Evolutionary conservation across 805 yeast species (phyloP).

Genomic region (Candida ipomoeae): DNA sequence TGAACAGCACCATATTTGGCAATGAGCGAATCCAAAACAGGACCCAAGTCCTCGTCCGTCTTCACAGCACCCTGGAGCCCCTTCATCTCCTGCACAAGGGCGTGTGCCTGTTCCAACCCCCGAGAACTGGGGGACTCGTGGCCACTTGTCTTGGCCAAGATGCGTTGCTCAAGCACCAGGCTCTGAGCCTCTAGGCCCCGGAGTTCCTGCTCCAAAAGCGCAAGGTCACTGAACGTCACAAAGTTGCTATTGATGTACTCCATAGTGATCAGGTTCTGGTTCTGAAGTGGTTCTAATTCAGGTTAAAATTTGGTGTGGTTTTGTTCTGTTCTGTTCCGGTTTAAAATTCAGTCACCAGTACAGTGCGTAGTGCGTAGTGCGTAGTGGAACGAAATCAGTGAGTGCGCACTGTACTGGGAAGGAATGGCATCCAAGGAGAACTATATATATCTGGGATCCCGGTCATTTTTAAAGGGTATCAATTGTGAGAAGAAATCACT

Average conservation of each 20-base stretch:
- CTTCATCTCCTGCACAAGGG: not conserved
- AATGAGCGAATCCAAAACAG: not conserved
- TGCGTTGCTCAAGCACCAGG: not conserved
- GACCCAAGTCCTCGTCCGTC: not conserved
- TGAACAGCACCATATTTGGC: not conserved
- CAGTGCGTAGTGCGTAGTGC: no score
- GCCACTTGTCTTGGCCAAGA: not conserved
- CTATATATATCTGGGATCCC: no score
- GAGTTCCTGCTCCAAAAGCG: not conserved
- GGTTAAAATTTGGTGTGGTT: no score
- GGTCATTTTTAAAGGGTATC: no score
- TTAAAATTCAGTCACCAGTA: no score
- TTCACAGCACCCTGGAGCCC: not conserved
- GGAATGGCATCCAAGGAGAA: no score
- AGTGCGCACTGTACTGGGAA: no score
- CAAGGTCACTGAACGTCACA: constrained; percentile 33
- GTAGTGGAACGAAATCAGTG: no score
- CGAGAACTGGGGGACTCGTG: not conserved
- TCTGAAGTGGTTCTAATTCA: no score
- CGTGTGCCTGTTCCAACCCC: not conserved
- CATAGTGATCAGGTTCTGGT: constrained; percentile 11
- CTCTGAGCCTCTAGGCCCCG: not conserved
- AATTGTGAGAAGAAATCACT: no score
- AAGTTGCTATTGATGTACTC: constrained; percentile 34
- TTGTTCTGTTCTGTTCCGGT: no score